Evolutionary conservation across 2,329 filamentous ascomycete genomes (phyloP).

Genomic region (Fusarium anguioides): DNA sequence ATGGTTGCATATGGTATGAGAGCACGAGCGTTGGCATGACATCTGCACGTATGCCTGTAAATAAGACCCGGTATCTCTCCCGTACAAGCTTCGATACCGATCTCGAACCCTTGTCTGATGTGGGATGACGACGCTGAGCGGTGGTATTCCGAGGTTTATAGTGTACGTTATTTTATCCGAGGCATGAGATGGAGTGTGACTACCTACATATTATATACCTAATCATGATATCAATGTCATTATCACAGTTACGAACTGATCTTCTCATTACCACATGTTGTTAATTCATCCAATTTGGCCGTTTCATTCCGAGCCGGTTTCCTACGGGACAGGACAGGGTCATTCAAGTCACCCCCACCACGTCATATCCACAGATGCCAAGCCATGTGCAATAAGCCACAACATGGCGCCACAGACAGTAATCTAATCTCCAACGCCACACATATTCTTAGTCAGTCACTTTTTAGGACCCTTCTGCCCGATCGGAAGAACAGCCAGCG

Average conservation of each 20-base stretch:
- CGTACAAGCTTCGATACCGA: slow-evolving; percentile 32
- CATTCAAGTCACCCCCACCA: slow-evolving; percentile 36
- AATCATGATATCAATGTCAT: not conserved
- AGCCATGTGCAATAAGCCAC: slow-evolving; percentile 4
- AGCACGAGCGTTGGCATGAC: slow-evolving; percentile 2
- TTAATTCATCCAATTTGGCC: slow-evolving; percentile 13
- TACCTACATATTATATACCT: not conserved
- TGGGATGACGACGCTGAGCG: slow-evolving; percentile 34
- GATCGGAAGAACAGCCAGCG: slow-evolving; percentile 34
- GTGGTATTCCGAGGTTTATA: slow-evolving; percentile 15
- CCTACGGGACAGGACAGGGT: slow-evolving; percentile 40
- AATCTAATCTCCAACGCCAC: slow-evolving; percentile 1
- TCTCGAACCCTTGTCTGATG: slow-evolving; percentile 29
- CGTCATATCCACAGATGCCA: slow-evolving; percentile 2
- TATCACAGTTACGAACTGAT: not conserved
- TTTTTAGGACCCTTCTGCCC: slow-evolving; percentile 26
- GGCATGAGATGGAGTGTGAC: not conserved
- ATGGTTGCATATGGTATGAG: slow-evolving; percentile 20
- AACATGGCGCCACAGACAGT: not conserved
- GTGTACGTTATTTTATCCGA: slow-evolving; percentile 12
- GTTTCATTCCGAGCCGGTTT: slow-evolving; percentile 43
- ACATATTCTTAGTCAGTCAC: not conserved
- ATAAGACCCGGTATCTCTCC: slow-evolving; percentile 20
- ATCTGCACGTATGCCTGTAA: slow-evolving; percentile 18
- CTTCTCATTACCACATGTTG: not conserved